Conservation (phyloP, 2,329 filamentous ascomycete species). For the Leptographium wingfieldii region DNA sequence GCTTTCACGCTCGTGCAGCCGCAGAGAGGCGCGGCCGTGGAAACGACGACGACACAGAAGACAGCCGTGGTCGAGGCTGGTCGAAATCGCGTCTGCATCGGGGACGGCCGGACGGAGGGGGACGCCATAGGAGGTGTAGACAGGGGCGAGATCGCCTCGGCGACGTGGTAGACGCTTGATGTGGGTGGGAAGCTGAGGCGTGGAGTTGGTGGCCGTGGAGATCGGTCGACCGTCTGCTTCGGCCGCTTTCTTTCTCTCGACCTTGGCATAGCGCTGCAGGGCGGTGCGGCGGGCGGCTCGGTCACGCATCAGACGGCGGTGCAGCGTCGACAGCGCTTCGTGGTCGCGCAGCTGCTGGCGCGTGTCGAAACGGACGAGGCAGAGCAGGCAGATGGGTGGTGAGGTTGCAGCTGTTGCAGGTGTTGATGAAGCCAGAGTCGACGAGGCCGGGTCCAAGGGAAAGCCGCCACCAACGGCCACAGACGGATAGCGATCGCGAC, state of each 20-base stretch:
- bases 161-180: constrained; percentile 16
- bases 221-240: constrained; percentile 14
- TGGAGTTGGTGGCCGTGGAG: not conserved
- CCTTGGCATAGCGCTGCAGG: constrained; percentile 6
- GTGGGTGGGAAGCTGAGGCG: not conserved
- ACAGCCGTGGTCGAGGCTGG: constrained; percentile 17
- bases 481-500: constrained; percentile 33
- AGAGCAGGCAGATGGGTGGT: constrained; percentile 38
- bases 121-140: constrained; percentile 40
- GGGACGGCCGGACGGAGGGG: not conserved
- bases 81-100: not conserved
- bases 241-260: not conserved
- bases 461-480: constrained; percentile 38
- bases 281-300: constrained; percentile 3
- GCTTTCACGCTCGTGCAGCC: constrained; percentile 31
- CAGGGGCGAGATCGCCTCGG: constrained; percentile 22
- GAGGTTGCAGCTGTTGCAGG: too few relatives aligned
- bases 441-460: not conserved
- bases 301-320: constrained; percentile 13
- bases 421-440: too few relatives aligned
- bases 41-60: constrained; percentile 30
- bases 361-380: constrained; percentile 43
- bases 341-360: constrained; percentile 20
- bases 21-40: constrained; percentile 24
- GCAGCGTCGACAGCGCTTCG: constrained; percentile 15